Conservation (phyloP, 2,329 filamentous ascomycete genomes). For the Colletotrichum neosansevieriae region DNA sequence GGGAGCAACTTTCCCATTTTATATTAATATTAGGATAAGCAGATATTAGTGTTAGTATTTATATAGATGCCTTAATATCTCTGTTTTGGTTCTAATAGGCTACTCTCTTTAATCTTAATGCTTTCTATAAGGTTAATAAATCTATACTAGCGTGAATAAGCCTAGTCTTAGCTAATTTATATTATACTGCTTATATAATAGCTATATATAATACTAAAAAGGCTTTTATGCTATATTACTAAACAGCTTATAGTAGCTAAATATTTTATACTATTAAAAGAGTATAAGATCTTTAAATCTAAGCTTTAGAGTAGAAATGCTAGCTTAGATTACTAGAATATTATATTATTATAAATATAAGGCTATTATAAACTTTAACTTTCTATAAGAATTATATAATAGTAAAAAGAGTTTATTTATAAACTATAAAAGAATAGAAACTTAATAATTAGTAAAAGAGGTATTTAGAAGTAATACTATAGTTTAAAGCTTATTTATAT, state of each 20-base stretch:
- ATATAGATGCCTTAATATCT: not conserved
- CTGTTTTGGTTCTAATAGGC: not conserved
- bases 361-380: not conserved
- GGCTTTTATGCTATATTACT: not conserved
- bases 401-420: not conserved
- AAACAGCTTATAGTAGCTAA: not conserved
- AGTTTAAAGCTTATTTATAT: not conserved
- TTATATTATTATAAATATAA: not conserved
- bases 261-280: not conserved
- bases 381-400: not conserved
- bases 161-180: not conserved
- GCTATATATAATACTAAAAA: not conserved
- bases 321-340: not conserved
- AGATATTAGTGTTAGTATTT: too few species aligned
- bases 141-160: not conserved
- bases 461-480: not conserved
- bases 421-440: not conserved
- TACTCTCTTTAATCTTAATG: not conserved
- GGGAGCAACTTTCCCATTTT: not conserved
- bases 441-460: not conserved
- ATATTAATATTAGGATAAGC: constrained; percentile 1
- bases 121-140: not conserved
- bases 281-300: not conserved
- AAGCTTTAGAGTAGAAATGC: not conserved
- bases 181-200: not conserved